Percentiles rank a stretch among this genome's conserved stretches.
Conservation (phyloP, 148 eudicot species). For the Diospyros kaki region DNA sequence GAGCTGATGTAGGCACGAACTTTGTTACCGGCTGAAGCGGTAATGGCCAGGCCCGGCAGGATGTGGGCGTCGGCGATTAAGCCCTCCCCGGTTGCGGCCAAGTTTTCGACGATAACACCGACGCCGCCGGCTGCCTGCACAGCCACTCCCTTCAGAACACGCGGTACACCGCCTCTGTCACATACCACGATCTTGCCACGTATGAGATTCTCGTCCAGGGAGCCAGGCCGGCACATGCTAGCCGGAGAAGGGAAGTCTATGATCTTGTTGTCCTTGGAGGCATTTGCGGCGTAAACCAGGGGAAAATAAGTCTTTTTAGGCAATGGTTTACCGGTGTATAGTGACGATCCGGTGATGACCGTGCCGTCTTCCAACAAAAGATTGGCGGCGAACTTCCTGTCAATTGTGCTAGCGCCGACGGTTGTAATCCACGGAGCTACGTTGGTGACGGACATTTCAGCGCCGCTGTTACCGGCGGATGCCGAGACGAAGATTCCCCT, state of each 20-base stretch:
- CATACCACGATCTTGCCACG: conserved; percentile 53
- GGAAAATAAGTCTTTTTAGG: conserved; percentile 20
- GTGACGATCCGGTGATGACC: conserved; percentile 28
- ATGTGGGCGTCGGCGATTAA: conserved; percentile 31
- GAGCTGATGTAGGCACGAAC: conserved; percentile 23
- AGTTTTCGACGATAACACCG: conserved; percentile 37
- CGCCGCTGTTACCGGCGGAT: conserved; percentile 65
- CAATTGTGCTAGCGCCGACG: conserved; percentile 62
- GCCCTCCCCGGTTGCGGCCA: conserved; percentile 30
- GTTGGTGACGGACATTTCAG: conserved; percentile 20
- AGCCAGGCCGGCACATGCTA: conserved; percentile 21
- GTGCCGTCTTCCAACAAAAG: conserved; percentile 30
- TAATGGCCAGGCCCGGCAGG: conserved; percentile 31
- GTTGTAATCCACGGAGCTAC: conserved; percentile 66
- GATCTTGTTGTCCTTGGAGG: background rate
- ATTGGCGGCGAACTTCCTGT: conserved; percentile 53
- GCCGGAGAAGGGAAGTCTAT: background rate
- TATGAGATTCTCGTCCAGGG: conserved; percentile 24
- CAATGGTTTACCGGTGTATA: conserved; percentile 16
- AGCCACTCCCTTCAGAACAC: conserved; percentile 30
- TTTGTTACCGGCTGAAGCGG: conserved; percentile 21
- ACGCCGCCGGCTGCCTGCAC: conserved; percentile 41
- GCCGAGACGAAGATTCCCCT: conserved; percentile 58
- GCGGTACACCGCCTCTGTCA: conserved; percentile 28
- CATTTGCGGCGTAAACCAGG: conserved; percentile 32